A percentile compares a stretch with the other conserved stretches of the same genome.
These are phyloP conservation scores for Lobulomyces angularis DNA, from an alignment of 192 early-diverging fungal genomes.

Conservation along the genomic window DNA sequence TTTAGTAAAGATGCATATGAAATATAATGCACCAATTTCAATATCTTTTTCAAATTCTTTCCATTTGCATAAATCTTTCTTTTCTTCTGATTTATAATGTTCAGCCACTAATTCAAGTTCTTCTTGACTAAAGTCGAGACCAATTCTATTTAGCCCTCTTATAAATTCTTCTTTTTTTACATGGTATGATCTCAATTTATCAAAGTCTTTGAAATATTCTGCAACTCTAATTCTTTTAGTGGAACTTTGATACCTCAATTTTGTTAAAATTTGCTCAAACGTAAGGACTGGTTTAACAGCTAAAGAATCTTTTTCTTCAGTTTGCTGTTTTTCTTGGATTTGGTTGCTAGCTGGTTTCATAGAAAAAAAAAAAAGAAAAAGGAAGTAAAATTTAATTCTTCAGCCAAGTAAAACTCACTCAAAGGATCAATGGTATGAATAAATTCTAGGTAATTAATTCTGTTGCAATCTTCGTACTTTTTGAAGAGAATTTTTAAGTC, in stretches of 20 bases:
- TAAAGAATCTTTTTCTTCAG: too few species aligned
- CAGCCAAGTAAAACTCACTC: conserved; percentile 21
- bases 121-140: conserved; percentile 13
- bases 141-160: conserved; percentile 33
- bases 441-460: conserved; percentile 41
- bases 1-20: background rate
- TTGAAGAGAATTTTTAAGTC: conserved; percentile 38
- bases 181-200: conserved; percentile 34
- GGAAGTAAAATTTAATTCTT: too few species aligned
- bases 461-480: conserved; percentile 31
- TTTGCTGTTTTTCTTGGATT: too few species aligned
- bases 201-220: conserved; percentile 45
- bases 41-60: conserved; percentile 33
- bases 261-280: too few species aligned
- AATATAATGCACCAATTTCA: conserved; percentile 20
- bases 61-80: conserved; percentile 24
- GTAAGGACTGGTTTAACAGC: too few species aligned
- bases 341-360: too few species aligned
- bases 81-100: conserved; percentile 16
- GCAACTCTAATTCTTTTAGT: conserved; percentile 32
- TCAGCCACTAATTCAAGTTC: conserved; percentile 29
- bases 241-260: conserved; percentile 16
- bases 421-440: conserved; percentile 33
- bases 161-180: conserved; percentile 38
- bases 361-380: too few species aligned